These are phyloP conservation scores for Suillus lakei DNA, from an alignment of 768 basidiomycete species.

Conservation along the genomic window DNA sequence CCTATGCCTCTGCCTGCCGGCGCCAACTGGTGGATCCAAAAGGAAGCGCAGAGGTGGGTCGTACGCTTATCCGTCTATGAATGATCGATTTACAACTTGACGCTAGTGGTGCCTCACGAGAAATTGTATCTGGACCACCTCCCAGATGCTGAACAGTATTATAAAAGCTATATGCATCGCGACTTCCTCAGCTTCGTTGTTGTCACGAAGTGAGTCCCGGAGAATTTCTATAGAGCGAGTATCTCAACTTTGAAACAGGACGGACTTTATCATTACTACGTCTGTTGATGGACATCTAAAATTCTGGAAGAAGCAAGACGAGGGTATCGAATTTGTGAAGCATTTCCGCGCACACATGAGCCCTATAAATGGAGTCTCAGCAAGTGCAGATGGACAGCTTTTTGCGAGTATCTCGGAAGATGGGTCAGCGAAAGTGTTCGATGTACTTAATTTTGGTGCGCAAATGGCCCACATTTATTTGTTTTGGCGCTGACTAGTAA, in stretches of 20 bases:
- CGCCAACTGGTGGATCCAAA: constrained; percentile 47
- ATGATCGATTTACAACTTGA: constrained; percentile 21
- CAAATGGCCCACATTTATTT: constrained; percentile 11
- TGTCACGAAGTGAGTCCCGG: constrained; percentile 74
- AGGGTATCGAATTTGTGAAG: constrained; percentile 97
- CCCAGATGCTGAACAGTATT: constrained; percentile 91
- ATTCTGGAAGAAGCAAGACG: constrained; percentile 98
- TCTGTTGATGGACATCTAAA: constrained; percentile 96
- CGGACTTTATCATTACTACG: constrained; percentile 92
- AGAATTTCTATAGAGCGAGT: background rate
- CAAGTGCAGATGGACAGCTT: constrained; percentile 89
- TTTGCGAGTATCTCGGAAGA: constrained; percentile 94
- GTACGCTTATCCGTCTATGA: constrained; percentile 8
- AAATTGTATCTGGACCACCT: constrained; percentile 90
- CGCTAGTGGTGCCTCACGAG: constrained; percentile 89
- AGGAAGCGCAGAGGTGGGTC: constrained; percentile 85
- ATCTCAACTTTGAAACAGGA: constrained; percentile 53
- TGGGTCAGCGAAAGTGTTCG: constrained; percentile 93
- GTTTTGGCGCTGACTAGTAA: background rate
- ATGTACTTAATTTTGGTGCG: constrained; percentile 97
- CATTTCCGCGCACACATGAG: constrained; percentile 92
- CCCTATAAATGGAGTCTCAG: constrained; percentile 78
- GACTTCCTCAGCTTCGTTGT: constrained; percentile 89
- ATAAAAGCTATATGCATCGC: constrained; percentile 98
- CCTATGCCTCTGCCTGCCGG: constrained; percentile 78